phyloP scores from a whole-genome alignment of 2,329 filamentous ascomycete species.

The Verticillium albo-atrum region DNA sequence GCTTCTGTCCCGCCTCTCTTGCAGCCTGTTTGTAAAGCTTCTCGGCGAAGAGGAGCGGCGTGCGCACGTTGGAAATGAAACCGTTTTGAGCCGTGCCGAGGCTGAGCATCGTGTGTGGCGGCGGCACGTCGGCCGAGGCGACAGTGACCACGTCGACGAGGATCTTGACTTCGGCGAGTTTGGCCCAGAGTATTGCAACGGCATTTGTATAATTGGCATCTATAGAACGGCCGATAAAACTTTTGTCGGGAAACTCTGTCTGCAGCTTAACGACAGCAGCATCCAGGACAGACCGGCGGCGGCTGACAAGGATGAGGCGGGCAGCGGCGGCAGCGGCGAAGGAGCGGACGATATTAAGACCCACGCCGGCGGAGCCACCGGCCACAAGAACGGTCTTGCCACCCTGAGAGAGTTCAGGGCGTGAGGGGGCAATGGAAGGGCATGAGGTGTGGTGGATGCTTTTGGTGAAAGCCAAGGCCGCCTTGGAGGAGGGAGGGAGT shows the following conservation, averaged over 20 bases:
- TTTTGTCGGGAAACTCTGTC: neutral
- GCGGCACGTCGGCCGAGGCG: conserved; percentile 13
- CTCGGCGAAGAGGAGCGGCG: conserved; percentile 7
- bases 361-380: conserved; percentile 61
- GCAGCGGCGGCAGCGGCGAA: conserved; percentile 39
- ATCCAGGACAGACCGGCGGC: conserved; percentile 24
- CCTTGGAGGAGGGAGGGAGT: neutral
- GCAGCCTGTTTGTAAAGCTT: conserved; percentile 26
- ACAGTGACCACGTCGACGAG: conserved; percentile 22
- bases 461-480: neutral
- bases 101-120: conserved; percentile 2
- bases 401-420: conserved; percentile 32
- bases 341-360: conserved; percentile 57
- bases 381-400: conserved; percentile 61
- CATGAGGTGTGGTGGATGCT: conserved; percentile 20
- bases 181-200: conserved; percentile 6
- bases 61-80: conserved; percentile 10
- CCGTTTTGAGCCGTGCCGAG: conserved; percentile 5
- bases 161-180: conserved; percentile 6
- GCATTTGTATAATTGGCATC: conserved; percentile 1
- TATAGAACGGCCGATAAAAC: neutral
- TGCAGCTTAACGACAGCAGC: conserved; percentile 19
- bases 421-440: conserved; percentile 27
- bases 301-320: conserved; percentile 32
- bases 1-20: conserved; percentile 9